Percentiles rank a stretch among this genome's conserved stretches.
Evolutionary conservation across 1,139 yeast genomes (phyloP).

Genomic region (Hyphopichia pseudoburtonii): DNA sequence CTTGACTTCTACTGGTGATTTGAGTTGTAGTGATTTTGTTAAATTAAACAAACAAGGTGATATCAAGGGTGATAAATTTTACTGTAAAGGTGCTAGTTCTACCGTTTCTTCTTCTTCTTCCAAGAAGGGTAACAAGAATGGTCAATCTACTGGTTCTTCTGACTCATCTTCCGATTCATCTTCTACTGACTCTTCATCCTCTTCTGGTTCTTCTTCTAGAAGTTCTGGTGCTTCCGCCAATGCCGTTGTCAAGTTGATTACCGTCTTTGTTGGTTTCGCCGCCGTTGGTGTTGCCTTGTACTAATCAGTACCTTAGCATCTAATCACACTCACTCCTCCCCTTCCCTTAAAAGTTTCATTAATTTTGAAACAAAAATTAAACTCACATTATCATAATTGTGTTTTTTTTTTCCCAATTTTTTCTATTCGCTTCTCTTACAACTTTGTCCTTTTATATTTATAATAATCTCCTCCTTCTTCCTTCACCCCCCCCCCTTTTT

Average conservation of each 20-base stretch:
- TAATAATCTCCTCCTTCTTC: too few species aligned
- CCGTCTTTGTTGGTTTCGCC: slow-evolving; percentile 59
- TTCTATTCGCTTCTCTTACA: background rate
- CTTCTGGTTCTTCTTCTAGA: slow-evolving; percentile 23
- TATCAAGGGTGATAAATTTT: slow-evolving; percentile 86
- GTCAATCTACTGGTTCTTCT: slow-evolving; percentile 28
- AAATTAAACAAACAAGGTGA: slow-evolving; percentile 67
- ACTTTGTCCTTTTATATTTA: background rate
- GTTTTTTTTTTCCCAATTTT: too few species aligned
- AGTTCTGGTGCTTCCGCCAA: slow-evolving; percentile 27
- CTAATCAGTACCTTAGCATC: slow-evolving; percentile 29
- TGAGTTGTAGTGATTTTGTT: slow-evolving; percentile 79
- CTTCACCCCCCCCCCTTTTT: too few species aligned
- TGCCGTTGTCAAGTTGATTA: slow-evolving; percentile 41
- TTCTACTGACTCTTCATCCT: slow-evolving; percentile 20
- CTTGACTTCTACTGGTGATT: slow-evolving; percentile 71
- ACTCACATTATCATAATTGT: too few species aligned
- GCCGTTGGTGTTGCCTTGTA: slow-evolving; percentile 65
- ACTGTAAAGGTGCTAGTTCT: slow-evolving; percentile 69
- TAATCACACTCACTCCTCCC: background rate
- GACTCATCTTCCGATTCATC: slow-evolving; percentile 23
- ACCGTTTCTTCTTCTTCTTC: slow-evolving; percentile 48
- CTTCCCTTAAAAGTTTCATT: background rate
- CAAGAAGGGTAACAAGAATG: slow-evolving; percentile 28
- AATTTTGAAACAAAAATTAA: too few species aligned